Conservation (phyloP, 768 basidiomycete species). For the Hemileccinum rubropunctum region DNA sequence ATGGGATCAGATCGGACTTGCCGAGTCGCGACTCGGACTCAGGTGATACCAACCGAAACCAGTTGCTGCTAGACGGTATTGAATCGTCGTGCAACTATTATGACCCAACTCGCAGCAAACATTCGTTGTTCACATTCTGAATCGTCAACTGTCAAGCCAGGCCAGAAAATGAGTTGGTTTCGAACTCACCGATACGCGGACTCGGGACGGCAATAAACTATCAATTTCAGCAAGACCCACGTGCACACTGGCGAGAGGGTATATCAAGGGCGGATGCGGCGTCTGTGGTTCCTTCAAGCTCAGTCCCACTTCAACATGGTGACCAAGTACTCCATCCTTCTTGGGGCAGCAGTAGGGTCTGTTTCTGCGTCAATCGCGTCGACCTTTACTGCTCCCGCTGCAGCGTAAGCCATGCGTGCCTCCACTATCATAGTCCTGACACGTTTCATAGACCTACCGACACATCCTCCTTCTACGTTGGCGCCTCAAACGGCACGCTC, state of each 20-base stretch:
- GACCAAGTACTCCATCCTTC: slow-evolving; percentile 8
- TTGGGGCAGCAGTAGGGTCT: slow-evolving; percentile 12
- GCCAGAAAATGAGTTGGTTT: too few relatives aligned
- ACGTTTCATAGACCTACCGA: slow-evolving; percentile 23
- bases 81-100: too few relatives aligned
- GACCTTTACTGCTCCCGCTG: slow-evolving; percentile 29
- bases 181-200: not conserved
- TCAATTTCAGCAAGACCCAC: slow-evolving; percentile 1
- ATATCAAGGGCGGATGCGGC: slow-evolving; percentile 5
- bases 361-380: slow-evolving; percentile 24
- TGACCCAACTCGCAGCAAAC: not conserved
- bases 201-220: not conserved
- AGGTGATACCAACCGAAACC: too few relatives aligned
- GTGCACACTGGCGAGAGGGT: not conserved
- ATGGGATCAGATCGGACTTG: too few relatives aligned
- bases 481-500: slow-evolving; percentile 42
- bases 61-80: too few relatives aligned
- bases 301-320: slow-evolving; percentile 13
- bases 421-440: not conserved
- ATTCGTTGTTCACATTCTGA: not conserved
- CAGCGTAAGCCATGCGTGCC: slow-evolving; percentile 18
- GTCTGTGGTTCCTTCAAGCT: not conserved
- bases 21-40: too few relatives aligned
- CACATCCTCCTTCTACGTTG: slow-evolving; percentile 40
- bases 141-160: too few relatives aligned